Conservation (phyloP, 768 basidiomycete genomes). For the Kwoniella sp. region DNA sequence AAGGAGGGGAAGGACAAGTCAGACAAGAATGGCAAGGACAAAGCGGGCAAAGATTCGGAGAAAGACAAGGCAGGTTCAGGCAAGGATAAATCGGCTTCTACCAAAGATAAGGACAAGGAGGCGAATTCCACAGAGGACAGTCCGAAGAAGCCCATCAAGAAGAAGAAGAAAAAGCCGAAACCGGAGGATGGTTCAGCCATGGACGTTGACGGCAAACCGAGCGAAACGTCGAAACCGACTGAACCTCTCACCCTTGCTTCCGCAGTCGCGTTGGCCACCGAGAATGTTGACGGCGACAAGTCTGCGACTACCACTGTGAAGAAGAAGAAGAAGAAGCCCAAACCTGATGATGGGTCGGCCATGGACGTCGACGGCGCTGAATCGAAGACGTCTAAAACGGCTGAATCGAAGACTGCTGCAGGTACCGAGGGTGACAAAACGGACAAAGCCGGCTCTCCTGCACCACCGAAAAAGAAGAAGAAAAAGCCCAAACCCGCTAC, state of each 20-base stretch:
- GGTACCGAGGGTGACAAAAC: neutral
- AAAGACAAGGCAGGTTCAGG: neutral
- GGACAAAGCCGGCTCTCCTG: neutral
- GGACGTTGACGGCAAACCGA: neutral
- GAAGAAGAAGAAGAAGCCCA: conserved; percentile 3
- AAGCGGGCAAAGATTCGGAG: neutral
- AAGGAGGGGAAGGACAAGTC: neutral
- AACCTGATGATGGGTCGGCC: neutral
- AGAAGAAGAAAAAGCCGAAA: conserved; percentile 7
- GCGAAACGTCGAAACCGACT: neutral
- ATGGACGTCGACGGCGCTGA: neutral
- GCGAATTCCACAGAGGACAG: neutral
- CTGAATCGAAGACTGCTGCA: neutral
- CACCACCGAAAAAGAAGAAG: conserved; percentile 3
- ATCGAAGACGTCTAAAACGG: neutral
- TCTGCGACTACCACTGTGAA: neutral
- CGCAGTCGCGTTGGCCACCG: neutral
- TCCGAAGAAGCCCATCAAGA: conserved; percentile 1
- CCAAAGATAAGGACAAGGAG: conserved; percentile 1
- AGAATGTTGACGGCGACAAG: neutral
- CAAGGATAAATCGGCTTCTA: neutral
- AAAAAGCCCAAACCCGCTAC: neutral
- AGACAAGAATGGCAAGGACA: neutral
- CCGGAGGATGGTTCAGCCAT: neutral
- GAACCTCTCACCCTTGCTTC: neutral